A percentile compares a stretch with the other conserved stretches of the same genome.
phyloP scores from a whole-genome alignment of 495 filamentous ascomycete genomes.

The Lentithecium fluviatile region DNA sequence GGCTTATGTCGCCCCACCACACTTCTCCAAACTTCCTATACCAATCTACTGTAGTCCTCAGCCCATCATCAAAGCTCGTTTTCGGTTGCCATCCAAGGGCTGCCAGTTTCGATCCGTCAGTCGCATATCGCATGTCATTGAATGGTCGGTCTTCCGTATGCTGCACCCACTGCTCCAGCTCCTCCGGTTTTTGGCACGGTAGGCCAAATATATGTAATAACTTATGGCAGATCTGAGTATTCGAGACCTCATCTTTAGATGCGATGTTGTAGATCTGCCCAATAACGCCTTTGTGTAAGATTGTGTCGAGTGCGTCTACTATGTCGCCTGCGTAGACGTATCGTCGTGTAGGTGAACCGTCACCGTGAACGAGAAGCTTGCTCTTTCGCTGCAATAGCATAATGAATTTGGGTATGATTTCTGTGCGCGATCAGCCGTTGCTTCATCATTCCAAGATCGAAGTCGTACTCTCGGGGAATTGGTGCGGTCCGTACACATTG shows the following conservation, averaged over 20 bases:
- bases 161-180: constrained; percentile 57
- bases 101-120: constrained; percentile 64
- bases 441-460: constrained; percentile 4
- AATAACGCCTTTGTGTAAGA: constrained; percentile 65
- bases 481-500: constrained; percentile 78
- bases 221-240: constrained; percentile 55
- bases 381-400: constrained; percentile 58
- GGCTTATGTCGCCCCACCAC: constrained; percentile 75
- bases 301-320: constrained; percentile 74
- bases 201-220: constrained; percentile 49
- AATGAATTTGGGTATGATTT: constrained; percentile 75
- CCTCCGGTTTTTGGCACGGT: constrained; percentile 21
- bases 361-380: constrained; percentile 66
- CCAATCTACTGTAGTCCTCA: constrained; percentile 68
- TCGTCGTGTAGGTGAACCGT: constrained; percentile 63
- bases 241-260: constrained; percentile 64
- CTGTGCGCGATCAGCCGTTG: constrained; percentile 44
- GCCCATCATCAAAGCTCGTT: constrained; percentile 59
- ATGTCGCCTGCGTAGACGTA: constrained; percentile 73
- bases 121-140: constrained; percentile 68
- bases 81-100: constrained; percentile 67
- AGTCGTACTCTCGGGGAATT: constrained; percentile 71
- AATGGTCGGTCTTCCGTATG: constrained; percentile 70
- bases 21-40: constrained; percentile 57
- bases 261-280: constrained; percentile 74